Evolutionary conservation across 805 yeast genomes (phyloP).

Genomic region (Wickerhamiella galacta): DNA sequence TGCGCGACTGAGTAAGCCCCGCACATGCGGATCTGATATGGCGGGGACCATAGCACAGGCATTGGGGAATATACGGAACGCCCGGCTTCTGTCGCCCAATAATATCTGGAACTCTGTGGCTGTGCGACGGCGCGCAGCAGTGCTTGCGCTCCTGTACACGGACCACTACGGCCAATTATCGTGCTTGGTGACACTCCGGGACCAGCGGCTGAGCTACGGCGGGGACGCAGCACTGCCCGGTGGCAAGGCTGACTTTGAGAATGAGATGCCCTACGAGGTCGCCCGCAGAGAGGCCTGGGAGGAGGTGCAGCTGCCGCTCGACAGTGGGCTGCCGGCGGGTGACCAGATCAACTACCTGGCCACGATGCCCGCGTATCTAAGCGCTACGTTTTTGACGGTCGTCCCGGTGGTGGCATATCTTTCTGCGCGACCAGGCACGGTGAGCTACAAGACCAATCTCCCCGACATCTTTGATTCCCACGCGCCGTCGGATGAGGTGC

Average conservation of each 20-base stretch:
- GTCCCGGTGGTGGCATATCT: constrained; percentile 40
- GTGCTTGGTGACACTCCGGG: constrained; percentile 64
- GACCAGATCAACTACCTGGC: constrained; percentile 43
- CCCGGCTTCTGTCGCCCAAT: constrained; percentile 3
- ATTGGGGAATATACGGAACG: neutral
- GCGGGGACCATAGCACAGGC: neutral
- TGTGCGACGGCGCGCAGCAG: constrained; percentile 5
- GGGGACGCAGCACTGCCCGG: constrained; percentile 93
- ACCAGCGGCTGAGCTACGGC: constrained; percentile 55
- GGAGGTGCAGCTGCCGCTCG: constrained; percentile 51
- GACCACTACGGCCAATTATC: constrained; percentile 48
- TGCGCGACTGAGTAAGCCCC: no score
- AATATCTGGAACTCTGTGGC: constrained; percentile 4
- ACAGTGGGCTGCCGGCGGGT: constrained; percentile 25
- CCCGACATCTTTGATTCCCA: constrained; percentile 10
- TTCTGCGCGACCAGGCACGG: neutral
- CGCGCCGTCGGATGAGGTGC: constrained; percentile 19
- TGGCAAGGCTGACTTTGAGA: constrained; percentile 60
- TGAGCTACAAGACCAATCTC: constrained; percentile 7
- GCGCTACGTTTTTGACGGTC: constrained; percentile 70
- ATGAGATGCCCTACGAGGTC: constrained; percentile 51
- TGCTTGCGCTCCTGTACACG: constrained; percentile 6
- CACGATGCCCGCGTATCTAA: constrained; percentile 60
- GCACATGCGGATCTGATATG: no score
- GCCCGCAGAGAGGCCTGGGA: constrained; percentile 76